A percentile compares a stretch with the other conserved stretches of the same genome.
phyloP scores from a whole-genome alignment of 179 eudicot genomes.

The Nepenthes alata region DNA sequence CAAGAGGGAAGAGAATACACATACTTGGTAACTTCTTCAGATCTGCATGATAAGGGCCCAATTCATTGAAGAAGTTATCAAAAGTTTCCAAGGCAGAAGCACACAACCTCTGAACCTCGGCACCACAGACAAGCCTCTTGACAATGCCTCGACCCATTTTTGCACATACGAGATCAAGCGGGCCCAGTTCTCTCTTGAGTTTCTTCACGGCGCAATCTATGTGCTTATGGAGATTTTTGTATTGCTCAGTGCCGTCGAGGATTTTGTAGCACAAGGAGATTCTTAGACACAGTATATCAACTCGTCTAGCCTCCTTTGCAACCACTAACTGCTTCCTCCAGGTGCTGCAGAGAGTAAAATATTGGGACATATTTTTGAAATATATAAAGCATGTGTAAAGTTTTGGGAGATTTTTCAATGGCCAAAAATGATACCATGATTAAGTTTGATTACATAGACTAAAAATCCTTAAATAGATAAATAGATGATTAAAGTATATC shows the following conservation, averaged over 20 bases:
- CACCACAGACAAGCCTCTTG: constrained; percentile 45
- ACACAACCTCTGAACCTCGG: constrained; percentile 54
- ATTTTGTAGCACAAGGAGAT: constrained; percentile 43
- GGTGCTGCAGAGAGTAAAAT: constrained; percentile 20
- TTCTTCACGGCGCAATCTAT: constrained; percentile 32
- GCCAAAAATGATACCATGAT: too few species aligned
- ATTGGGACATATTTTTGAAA: not conserved
- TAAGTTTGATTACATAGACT: too few species aligned
- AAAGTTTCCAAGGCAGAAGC: constrained; percentile 35
- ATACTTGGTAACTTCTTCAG: constrained; percentile 22
- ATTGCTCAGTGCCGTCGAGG: constrained; percentile 41
- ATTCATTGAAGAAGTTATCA: constrained; percentile 20
- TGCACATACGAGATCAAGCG: constrained; percentile 33
- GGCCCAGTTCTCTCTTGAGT: constrained; percentile 52
- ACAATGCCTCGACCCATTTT: constrained; percentile 54
- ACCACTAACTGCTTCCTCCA: constrained; percentile 52
- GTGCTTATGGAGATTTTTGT: constrained; percentile 30
- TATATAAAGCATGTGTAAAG: too few species aligned
- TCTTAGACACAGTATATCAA: constrained; percentile 47
- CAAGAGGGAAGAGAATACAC: constrained; percentile 2
- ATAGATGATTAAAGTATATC: too few species aligned
- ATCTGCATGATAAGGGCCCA: constrained; percentile 6
- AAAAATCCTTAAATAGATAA: too few species aligned
- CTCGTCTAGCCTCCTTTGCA: constrained; percentile 56
- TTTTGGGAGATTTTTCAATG: too few species aligned